Evolutionary conservation across 179 eudicot species (phyloP).

Genomic region (Patellifolia procumbens): DNA sequence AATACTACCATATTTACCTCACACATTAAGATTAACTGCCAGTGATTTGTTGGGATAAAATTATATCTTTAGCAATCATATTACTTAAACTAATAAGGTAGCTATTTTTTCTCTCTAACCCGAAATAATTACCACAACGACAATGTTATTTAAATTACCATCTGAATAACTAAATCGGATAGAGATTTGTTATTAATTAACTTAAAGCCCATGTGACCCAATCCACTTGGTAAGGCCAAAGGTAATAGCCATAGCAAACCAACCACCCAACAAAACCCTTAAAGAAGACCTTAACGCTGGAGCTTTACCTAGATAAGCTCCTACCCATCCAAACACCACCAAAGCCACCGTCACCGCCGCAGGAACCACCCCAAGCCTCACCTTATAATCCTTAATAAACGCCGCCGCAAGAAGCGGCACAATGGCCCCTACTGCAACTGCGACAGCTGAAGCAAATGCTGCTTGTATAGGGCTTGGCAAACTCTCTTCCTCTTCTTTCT

Average conservation of each 20-base stretch:
- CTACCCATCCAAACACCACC: slow-evolving; percentile 17
- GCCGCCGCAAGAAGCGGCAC: slow-evolving; percentile 2
- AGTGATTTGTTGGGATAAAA: no score
- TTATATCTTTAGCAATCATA: no score
- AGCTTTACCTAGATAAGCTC: slow-evolving; percentile 14
- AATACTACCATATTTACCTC: no score
- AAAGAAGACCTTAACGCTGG: neutral
- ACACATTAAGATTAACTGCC: no score
- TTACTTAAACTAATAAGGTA: no score
- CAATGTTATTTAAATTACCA: neutral
- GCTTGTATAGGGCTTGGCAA: slow-evolving; percentile 18
- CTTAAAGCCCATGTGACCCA: slow-evolving; percentile 5
- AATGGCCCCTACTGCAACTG: slow-evolving; percentile 1
- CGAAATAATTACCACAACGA: neutral
- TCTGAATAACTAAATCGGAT: neutral
- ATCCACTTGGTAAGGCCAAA: slow-evolving; percentile 12
- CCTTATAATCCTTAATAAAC: slow-evolving; percentile 7
- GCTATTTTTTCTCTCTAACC: no score
- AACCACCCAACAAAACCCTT: slow-evolving; percentile 19
- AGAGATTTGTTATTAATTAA: neutral
- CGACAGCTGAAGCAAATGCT: neutral
- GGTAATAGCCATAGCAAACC: slow-evolving; percentile 17
- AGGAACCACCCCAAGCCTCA: slow-evolving; percentile 15
- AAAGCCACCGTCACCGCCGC: slow-evolving; percentile 17
- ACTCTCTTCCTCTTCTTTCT: neutral